Evolutionary conservation across 306 rosid species (phyloP).

Genomic region (Cicer bijugum): DNA sequence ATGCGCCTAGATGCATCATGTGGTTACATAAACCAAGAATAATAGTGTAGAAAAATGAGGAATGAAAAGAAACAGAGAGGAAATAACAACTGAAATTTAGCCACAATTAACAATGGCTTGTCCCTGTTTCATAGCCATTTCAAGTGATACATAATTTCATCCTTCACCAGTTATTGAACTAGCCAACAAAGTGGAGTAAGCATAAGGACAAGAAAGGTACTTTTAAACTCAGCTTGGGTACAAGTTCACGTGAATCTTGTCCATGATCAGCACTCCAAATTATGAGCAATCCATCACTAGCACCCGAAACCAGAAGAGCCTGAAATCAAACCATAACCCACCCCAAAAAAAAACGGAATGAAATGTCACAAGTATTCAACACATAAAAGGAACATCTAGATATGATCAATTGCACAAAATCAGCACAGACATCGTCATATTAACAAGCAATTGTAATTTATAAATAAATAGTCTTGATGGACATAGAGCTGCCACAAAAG

Average conservation of each 20-base stretch:
- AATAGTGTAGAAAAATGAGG: constrained; percentile 26
- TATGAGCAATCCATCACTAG: constrained; percentile 92
- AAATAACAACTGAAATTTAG: constrained; percentile 34
- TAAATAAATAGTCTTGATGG: constrained; percentile 23
- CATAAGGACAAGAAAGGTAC: constrained; percentile 50
- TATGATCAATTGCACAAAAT: constrained; percentile 29
- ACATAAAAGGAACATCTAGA: constrained; percentile 25
- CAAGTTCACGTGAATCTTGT: constrained; percentile 97
- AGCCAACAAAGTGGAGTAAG: constrained; percentile 15
- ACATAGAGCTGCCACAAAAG: constrained; percentile 23
- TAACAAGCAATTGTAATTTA: constrained; percentile 35
- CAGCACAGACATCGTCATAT: constrained; percentile 7
- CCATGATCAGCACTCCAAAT: constrained; percentile 97
- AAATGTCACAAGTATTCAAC: constrained; percentile 25
- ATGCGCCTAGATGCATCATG: constrained; percentile 71
- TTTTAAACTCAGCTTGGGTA: constrained; percentile 93
- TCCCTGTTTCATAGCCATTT: constrained; percentile 31
- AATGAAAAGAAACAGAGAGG: constrained; percentile 19
- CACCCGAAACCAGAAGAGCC: constrained; percentile 97
- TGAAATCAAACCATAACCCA: constrained; percentile 50
- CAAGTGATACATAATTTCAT: constrained; percentile 37
- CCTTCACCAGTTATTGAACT: constrained; percentile 36
- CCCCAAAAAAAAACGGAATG: constrained; percentile 14
- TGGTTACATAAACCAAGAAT: constrained; percentile 41
- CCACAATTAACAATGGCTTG: constrained; percentile 37